Conservation (phyloP, 176 grass and related monocot genomes). For the Oryza longistaminata region DNA sequence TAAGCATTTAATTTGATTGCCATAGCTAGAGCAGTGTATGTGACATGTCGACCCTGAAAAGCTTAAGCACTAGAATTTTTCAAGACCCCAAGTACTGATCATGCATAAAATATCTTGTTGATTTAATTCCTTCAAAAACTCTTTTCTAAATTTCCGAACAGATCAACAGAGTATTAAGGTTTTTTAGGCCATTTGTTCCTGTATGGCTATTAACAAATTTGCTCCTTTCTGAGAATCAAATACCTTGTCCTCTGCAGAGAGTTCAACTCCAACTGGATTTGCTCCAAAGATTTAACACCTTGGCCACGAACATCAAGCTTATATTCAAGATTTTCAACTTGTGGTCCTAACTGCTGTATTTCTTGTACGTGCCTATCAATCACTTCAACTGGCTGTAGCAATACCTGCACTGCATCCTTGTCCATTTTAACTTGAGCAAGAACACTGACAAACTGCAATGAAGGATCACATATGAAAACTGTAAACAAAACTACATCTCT, state of each 20-base stretch:
- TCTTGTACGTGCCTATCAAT: constrained; percentile 59
- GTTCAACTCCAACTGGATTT: constrained; percentile 80
- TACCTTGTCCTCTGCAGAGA: constrained; percentile 82
- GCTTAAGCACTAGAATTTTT: constrained; percentile 6
- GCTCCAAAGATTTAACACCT: constrained; percentile 74
- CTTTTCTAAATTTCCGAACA: constrained; percentile 13
- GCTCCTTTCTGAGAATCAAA: neutral
- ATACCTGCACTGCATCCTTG: constrained; percentile 67
- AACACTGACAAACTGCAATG: constrained; percentile 74
- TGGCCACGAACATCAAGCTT: constrained; percentile 81
- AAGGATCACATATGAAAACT: constrained; percentile 16
- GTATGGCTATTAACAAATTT: neutral
- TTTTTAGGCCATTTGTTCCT: neutral
- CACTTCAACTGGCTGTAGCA: constrained; percentile 55
- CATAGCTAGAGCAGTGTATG: neutral
- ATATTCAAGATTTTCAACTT: constrained; percentile 75
- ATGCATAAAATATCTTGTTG: neutral
- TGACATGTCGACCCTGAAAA: neutral
- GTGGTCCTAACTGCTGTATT: constrained; percentile 55
- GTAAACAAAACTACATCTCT: constrained; percentile 21
- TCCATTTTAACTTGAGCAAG: constrained; percentile 82
- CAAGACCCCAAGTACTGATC: neutral
- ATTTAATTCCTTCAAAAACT: constrained; percentile 1
- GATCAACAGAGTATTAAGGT: neutral
- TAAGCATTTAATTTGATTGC: neutral